phyloP scores from a whole-genome alignment of 192 early-diverging fungal genomes.

The Funneliformis geosporum region DNA sequence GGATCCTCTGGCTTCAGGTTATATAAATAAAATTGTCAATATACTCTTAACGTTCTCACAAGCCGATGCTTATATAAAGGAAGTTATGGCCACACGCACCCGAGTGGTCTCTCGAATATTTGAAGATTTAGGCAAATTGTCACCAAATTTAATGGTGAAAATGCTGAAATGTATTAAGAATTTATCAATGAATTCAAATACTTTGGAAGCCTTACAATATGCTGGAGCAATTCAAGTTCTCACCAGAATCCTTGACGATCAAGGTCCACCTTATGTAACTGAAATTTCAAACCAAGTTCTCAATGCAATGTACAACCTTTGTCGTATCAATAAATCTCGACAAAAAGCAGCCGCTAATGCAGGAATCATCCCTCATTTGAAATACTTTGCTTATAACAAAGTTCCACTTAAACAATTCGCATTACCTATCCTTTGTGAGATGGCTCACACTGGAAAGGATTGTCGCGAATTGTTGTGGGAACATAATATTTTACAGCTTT shows the following conservation, averaged over 20 bases:
- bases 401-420: constrained; percentile 63
- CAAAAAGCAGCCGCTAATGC: constrained; percentile 57
- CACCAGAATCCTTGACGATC: constrained; percentile 45
- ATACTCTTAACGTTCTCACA: constrained; percentile 59
- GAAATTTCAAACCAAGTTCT: constrained; percentile 59
- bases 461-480: constrained; percentile 53
- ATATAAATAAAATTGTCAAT: constrained; percentile 50
- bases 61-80: constrained; percentile 55
- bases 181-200: constrained; percentile 60
- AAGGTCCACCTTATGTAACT: constrained; percentile 26
- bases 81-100: constrained; percentile 44
- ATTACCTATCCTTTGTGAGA: constrained; percentile 60
- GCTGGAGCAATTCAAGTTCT: constrained; percentile 51
- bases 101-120: constrained; percentile 43
- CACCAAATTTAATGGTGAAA: constrained; percentile 39
- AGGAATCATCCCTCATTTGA: constrained; percentile 59
- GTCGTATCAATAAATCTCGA: constrained; percentile 56
- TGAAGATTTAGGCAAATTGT: constrained; percentile 43
- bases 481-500: constrained; percentile 46
- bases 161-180: constrained; percentile 66
- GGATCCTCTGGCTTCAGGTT: constrained; percentile 35
- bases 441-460: constrained; percentile 54
- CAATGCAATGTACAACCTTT: constrained; percentile 62
- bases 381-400: constrained; percentile 44
- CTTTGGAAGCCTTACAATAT: constrained; percentile 50